A percentile compares a stretch with the other conserved stretches of the same genome.
phyloP scores from a whole-genome alignment of 192 early-diverging fungal genomes.

The Umbelopsis ramanniana region DNA sequence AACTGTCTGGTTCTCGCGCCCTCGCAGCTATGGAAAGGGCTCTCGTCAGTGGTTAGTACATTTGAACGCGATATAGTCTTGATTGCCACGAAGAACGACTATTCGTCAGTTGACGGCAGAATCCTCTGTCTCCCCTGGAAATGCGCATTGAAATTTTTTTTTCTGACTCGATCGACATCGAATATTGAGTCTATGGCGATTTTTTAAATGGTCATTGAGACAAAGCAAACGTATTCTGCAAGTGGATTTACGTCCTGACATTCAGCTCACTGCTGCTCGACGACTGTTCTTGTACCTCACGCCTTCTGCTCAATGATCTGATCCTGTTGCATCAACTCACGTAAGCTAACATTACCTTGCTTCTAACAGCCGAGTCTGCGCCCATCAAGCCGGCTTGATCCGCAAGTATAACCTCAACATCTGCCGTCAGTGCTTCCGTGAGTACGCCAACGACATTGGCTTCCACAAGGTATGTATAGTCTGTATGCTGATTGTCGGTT shows the following conservation, averaged over 20 bases:
- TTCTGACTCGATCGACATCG: no score
- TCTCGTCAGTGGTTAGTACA: constrained; percentile 90
- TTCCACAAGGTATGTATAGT: constrained; percentile 87
- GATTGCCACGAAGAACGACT: no score
- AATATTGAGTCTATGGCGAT: no score
- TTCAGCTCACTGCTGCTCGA: neutral
- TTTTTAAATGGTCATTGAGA: no score
- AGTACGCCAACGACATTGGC: constrained; percentile 97
- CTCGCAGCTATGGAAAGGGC: constrained; percentile 96
- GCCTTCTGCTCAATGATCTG: neutral
- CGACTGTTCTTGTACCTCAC: no score
- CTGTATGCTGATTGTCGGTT: neutral
- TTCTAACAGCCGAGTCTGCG: constrained; percentile 86
- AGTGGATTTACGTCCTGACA: neutral
- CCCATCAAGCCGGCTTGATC: constrained; percentile 99
- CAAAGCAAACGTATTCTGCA: no score
- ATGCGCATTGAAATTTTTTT: no score
- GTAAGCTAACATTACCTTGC: neutral
- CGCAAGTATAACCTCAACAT: constrained; percentile 99
- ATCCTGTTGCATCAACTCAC: neutral
- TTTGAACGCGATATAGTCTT: neutral
- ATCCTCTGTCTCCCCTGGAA: no score
- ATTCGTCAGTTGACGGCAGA: no score
- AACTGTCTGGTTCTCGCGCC: constrained; percentile 97
- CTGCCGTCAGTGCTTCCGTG: constrained; percentile 99